Evolutionary conservation across 2,329 filamentous ascomycete genomes (phyloP), one percentile per base, ranked within the genome.

Genomic region (Colletotrichum sp.): DNA sequence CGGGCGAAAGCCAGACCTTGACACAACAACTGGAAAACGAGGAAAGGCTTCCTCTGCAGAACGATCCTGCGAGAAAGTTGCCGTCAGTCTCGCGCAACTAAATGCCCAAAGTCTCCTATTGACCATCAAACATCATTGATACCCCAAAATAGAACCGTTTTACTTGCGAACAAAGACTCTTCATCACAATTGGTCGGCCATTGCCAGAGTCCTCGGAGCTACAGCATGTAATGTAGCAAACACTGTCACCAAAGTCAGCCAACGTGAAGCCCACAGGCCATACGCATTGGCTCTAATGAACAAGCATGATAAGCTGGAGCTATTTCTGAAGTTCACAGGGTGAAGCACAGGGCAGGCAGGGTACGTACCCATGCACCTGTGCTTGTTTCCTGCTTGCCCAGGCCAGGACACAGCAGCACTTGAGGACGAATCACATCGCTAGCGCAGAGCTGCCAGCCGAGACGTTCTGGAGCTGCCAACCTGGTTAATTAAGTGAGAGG

Each of bases 391-490:
- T 60, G 55, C 32, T 63, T 48, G 26, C 43, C 32, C 28, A 34
- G 18, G 39, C 39, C 39, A 48, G 39, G 39, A 48, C 39, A 48
- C 39, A 52, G 21, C 63, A 43, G 30, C 59, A 43, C 28, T 16
- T 65, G 57, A 70, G 28, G 30, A 61, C 74, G 65, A 75, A 75
- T 75, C 70, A 73, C 43, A 73, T 73, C 48, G 64, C 64, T 75
- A 75, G 73, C 73, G 73, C 73, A 75, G 70, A 75, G 73, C 64
- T 75, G 73, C 43, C 70, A 75, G 57, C 57, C 55, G 55, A 64
- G 55, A 75, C 72, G 72, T n/a, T 55, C 59, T 73, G 64, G 73
- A 75, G 73, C 70, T 75, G 74, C 74, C 64, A 75, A 75, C 74
- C 74, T 75, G 64, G 70, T 73, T 34, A 69, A 73, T 73, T 39